Base-by-base conservation (phyloP, 805 yeast species). In the Wickerhamomyces ciferrii region DNA sequence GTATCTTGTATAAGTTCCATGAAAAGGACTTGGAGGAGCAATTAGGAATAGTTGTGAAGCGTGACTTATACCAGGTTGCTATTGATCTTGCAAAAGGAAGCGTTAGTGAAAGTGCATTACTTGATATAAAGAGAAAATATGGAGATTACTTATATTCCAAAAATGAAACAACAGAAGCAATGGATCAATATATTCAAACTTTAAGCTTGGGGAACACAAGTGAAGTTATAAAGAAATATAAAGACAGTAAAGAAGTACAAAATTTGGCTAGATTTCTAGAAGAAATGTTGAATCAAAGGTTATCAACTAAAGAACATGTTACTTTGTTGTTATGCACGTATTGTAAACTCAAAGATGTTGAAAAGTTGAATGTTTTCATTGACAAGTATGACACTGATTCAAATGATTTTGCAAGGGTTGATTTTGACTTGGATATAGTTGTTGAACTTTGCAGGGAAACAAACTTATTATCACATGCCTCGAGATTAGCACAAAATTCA, bases 241-340 rank as follows among this genome's bases (percentile, higher is more conserved):
- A 85, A 52, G 95, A 84, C 49, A 83, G 89, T 19, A 80, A 87
- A 7, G 83, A 84, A 47, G 85, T 88, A 1, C 68, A 71, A 25
- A 78, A 78, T 48, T 66, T 91, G 55, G 75, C 88, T 0, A 69
- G 70, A 38, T 90, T 84, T 52, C 66, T 90, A 31, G 81, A 80
- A 60, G 75, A 75, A 13, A 69, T 90, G 52, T 70, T 85, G 45
- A 73, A 73, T 8, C 62, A 71, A 39, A 73, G 75, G 2, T 53
- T 74, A 14, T 83, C 96, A 0, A 77, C 78, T n/a, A 72, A 79
- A 27, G 95, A 90, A 58, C 97, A 92, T 62, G 75, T 89, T 6
- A 90, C 96, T 0, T 65, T 92, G 23, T 69, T 91, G 37, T 64
- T 91, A 23, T 84, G 92, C 49, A 81, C 92, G 43, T 82, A 84